phyloP scores from a whole-genome alignment of 768 basidiomycete genomes.

The Harrya chromipes region DNA sequence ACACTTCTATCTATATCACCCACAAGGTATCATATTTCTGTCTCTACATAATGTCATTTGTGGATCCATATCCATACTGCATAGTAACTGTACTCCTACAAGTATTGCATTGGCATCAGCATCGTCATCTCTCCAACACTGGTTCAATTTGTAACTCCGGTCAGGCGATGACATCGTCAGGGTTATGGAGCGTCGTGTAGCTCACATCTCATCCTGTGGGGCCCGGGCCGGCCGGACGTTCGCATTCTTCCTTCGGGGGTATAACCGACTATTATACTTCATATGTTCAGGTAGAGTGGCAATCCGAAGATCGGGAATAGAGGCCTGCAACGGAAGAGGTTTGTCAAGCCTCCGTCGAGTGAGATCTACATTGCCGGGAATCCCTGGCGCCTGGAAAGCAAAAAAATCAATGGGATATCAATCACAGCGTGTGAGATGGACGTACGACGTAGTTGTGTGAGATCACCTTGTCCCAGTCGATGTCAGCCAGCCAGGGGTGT shows the following conservation, averaged over 20 bases:
- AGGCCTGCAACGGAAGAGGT: conserved; percentile 34
- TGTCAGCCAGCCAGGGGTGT: conserved; percentile 44
- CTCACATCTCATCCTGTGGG: neutral
- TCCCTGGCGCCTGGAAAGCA: conserved; percentile 40
- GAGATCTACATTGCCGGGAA: conserved; percentile 31
- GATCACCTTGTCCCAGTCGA: conserved; percentile 49
- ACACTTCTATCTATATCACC: neutral
- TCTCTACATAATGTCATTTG: too few species aligned
- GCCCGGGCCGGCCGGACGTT: neutral
- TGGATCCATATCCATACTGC: too few species aligned
- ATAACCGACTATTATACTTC: conserved; percentile 37
- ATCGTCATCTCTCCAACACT: too few species aligned
- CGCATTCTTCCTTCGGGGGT: conserved; percentile 2
- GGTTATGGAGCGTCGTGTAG: too few species aligned
- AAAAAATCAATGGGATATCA: neutral
- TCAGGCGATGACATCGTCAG: too few species aligned
- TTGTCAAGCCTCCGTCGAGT: conserved; percentile 37
- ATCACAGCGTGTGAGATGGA: neutral
- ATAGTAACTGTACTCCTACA: too few species aligned
- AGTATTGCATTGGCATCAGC: too few species aligned
- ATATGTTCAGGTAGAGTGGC: conserved; percentile 33
- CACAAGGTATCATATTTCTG: too few species aligned
- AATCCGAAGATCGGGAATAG: conserved; percentile 41
- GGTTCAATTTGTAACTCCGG: too few species aligned
- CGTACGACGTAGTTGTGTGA: conserved; percentile 45